Evolutionary conservation across 2,329 filamentous ascomycete species (phyloP), one percentile per base, ranked within the genome.

Genomic region (Fusarium illudens): DNA sequence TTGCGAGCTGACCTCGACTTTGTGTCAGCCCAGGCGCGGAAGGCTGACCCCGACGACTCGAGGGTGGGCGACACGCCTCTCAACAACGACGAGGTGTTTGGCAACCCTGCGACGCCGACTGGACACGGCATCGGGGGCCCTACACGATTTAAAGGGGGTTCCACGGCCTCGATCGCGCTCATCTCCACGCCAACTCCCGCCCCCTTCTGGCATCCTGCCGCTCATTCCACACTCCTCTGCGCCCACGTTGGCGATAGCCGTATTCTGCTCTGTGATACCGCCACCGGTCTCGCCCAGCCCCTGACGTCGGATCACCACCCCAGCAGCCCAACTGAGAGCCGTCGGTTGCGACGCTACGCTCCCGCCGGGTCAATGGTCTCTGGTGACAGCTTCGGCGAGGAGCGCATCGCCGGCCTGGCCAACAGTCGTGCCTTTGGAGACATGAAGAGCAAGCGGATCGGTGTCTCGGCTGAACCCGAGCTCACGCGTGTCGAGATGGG

Each of bases 391-490:
- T 99, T 99, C 78, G 96, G 96, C 75, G 96, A 99, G 80, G 94
- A 98, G 80, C 93, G 96, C 71, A 96, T 99, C 79, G 90, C 90
- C 13, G 95, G 96, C 0, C 86, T 99, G 0, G 96, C 96, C 71
- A 99, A 99, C 80, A 96, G 93, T 30, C 92, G 96, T 29, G 87
- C 96, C 4, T 98, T 99, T 76, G 96, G 96, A 25, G 96, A 99
- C 81, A 93, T 97, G 80, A 87, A 87, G 32, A 92, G 90, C 60
- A 99, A 99, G 80, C 91, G 95, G 55, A 90, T 98, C 54, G 96
- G 96, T 27, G 95, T 99, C 12, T 94, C 91, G 4, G 96, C 96
- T 2, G 96, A 99, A 79, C 96, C 96, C 0, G 94, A 98, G 75
- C 89, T 97, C 64, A 89, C 87, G 1, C 89, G 92, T 33, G 83